phyloP scores from a whole-genome alignment of 345 rosid species.

The Populus davidiana region DNA sequence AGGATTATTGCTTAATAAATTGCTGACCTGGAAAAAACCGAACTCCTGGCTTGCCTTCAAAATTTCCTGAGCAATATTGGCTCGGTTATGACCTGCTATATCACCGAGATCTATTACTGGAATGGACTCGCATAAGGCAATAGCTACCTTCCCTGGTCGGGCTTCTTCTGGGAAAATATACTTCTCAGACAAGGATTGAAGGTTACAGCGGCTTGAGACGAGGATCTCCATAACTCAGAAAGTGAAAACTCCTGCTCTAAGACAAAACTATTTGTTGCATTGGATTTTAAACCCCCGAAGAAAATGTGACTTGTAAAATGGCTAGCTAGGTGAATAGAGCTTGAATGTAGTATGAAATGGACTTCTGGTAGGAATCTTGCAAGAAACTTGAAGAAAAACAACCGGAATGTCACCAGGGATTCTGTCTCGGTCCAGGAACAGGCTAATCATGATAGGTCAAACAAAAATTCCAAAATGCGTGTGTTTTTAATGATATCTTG shows the following conservation, averaged over 20 bases:
- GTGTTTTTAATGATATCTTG: too few relatives aligned
- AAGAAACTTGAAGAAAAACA: too few relatives aligned
- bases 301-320: too few relatives aligned
- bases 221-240: slow-evolving; percentile 29
- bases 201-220: slow-evolving; percentile 26
- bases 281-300: too few relatives aligned
- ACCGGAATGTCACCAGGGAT: too few relatives aligned
- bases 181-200: slow-evolving; percentile 25
- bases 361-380: too few relatives aligned
- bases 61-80: slow-evolving; percentile 15
- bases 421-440: too few relatives aligned
- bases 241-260: background rate
- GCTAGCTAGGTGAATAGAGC: too few relatives aligned
- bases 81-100: background rate
- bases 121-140: slow-evolving; percentile 18
- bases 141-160: slow-evolving; percentile 26
- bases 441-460: too few relatives aligned
- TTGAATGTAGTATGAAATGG: too few relatives aligned
- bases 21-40: slow-evolving; percentile 37
- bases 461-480: too few relatives aligned
- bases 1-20: background rate
- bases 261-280: too few relatives aligned
- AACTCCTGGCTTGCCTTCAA: slow-evolving; percentile 36
- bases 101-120: slow-evolving; percentile 34
- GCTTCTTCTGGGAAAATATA: slow-evolving; percentile 31